Evolutionary conservation across 306 rosid species (phyloP), one percentile per base, ranked within the genome.

Genomic region (Castanea crenata): DNA sequence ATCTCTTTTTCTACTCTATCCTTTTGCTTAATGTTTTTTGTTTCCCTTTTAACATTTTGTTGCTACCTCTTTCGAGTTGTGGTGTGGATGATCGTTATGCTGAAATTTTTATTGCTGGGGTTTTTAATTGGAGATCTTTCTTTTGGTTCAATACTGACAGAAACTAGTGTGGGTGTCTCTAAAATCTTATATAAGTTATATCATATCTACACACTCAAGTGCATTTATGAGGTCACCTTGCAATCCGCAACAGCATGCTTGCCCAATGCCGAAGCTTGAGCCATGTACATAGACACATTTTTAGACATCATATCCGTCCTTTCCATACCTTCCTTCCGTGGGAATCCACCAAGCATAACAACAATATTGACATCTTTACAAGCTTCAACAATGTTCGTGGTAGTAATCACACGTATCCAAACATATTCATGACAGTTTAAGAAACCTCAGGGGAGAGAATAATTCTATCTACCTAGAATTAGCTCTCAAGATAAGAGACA

Each of bases 241-340:
- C 89, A 87, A 77, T 86, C 90, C 14, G 72, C 14, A 54, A 93
- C 96, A 75, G 92, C 96, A 80, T 91, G 84, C 54, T 89, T 1
- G 79, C 91, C 96, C 25, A 92, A 73, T 69, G 96, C 93, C 14
- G 89, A 87, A 77, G 96, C 97, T 69, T 90, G 97, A 74, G 89
- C 90, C 87, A 89, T 90, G 84, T 91, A 92, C 57, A 90, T 89
- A 0, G 90, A 90, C 0, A 92, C 96, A 83, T 89, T 92, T 63
- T 85, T 89, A 0, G 96, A 23, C 23, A 23, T 23, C 23, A 0
- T 23, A 23, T 23, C 23, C 23, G 0, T 23, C 23, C 23, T 23
- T 23, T 90, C 96, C 96, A 91, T 90, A 80, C 96, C 97, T 89
- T 92, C 97, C 72, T 89, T 92, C 58, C 93, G 27, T 0, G 89